Conservation (phyloP, 75 land plant genomes). For the Picea sitchensis region DNA sequence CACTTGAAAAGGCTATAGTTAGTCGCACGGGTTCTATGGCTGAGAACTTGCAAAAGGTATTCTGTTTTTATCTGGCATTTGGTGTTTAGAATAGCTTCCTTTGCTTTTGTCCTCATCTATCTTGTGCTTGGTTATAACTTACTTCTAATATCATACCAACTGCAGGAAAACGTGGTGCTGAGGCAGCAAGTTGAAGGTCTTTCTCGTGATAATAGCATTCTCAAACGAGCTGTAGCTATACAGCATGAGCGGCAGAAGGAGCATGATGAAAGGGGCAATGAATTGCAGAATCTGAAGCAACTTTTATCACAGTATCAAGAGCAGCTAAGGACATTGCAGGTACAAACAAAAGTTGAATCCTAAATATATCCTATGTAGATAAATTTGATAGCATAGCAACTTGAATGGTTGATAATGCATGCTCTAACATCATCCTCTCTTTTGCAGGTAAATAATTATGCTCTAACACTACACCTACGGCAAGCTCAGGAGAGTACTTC, state of each 20-base stretch:
- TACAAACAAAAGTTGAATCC: neutral
- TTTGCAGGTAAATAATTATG: conserved; percentile 29
- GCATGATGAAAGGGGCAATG: conserved; percentile 47
- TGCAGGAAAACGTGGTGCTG: conserved; percentile 54
- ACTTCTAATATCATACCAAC: neutral
- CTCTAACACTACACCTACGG: conserved; percentile 22
- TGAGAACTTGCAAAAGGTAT: conserved; percentile 46
- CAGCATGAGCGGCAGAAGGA: conserved; percentile 83
- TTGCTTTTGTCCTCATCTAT: neutral
- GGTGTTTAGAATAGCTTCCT: neutral
- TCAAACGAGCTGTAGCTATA: conserved; percentile 78
- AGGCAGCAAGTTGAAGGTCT: conserved; percentile 57
- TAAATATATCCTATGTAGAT: neutral
- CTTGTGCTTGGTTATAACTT: neutral
- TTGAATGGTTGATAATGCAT: neutral
- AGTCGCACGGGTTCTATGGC: conserved; percentile 28
- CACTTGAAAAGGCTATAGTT: conserved; percentile 56
- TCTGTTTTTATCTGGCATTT: neutral
- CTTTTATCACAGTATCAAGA: conserved; percentile 71
- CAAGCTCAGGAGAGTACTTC: conserved; percentile 24
- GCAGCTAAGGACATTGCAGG: conserved; percentile 66
- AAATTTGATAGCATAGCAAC: neutral
- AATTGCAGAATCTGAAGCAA: conserved; percentile 64
- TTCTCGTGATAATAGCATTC: conserved; percentile 51
- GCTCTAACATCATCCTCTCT: conserved; percentile 3